Evolutionary conservation across 495 filamentous ascomycete genomes (phyloP), one percentile per base, ranked within the genome.

Genomic region (Neurospora tetrasperma): DNA sequence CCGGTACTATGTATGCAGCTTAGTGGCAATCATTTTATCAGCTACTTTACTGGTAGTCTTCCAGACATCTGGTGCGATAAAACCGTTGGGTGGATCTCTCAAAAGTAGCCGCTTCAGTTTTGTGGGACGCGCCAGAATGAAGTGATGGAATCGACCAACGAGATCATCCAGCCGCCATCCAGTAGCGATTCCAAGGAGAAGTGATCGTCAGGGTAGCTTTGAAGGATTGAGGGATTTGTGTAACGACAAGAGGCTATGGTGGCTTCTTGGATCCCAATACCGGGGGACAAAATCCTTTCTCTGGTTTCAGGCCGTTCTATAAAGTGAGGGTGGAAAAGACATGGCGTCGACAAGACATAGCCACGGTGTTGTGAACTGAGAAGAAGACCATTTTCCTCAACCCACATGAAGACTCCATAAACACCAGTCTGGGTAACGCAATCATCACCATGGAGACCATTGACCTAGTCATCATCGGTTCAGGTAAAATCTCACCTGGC

Each of bases 381-480:
- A 16, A 5, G 14, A 2, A 18, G 14, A 43, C 0, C 42, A 18
- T 18, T 16, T 5, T 27, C 4, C 11, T 27, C 20, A 59, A 27
- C 23, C 48, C 48, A 48, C 0, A 9, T 3, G 1, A 48, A 5
- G 23, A 27, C 0, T 23, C 14, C 48, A 6, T 5, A 3, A 59
- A 12, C 23, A 59, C 23, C 48, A 2, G 23, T 23, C 20, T 59
- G 20, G 20, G 11, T 59, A 27, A 3, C 23, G 23, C 23, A 5
- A 59, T 14, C 23, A 62, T 62, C 46, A 75, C 4, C 4, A 85
- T 85, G 83, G 83, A 85, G 69, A 76, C 79, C 31, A 43, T 83
- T 8, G 83, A 86, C 72, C 79, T 83, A 62, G 83, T 82, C 44
- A 82, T 86, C 39, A 78, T 85, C 44, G 84, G 84, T 42, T 82